A percentile compares a stretch with the other conserved stretches of the same genome.
Conservation (phyloP, 495 filamentous ascomycete genomes). For the Podospora australis region DNA sequence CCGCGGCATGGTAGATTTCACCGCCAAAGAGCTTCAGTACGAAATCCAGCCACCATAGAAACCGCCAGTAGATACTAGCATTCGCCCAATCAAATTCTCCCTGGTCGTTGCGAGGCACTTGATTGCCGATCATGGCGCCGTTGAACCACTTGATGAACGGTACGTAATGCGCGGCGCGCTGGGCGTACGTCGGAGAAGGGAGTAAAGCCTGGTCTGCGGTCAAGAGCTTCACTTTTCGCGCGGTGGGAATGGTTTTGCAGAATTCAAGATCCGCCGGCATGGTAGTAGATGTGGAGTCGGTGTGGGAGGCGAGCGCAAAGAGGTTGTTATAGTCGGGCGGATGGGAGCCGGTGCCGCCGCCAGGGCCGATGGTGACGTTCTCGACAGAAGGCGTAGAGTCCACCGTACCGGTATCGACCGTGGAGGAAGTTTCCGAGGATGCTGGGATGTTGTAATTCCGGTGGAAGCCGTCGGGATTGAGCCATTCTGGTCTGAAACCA, state of each 20-base stretch:
- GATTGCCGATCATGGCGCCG: slow-evolving; percentile 72
- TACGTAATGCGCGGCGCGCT: slow-evolving; percentile 55
- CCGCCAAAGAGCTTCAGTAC: slow-evolving; percentile 43
- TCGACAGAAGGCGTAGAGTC: slow-evolving; percentile 46
- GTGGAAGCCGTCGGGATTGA: slow-evolving; percentile 19
- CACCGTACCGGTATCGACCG: slow-evolving; percentile 42
- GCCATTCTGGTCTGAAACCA: slow-evolving; percentile 8
- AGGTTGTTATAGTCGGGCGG: background rate
- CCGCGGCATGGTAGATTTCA: slow-evolving; percentile 37
- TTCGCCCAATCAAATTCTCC: slow-evolving; percentile 72
- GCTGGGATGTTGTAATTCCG: too few species aligned
- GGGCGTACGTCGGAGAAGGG: slow-evolving; percentile 51
- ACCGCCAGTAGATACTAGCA: slow-evolving; percentile 72
- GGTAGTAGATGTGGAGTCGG: background rate
- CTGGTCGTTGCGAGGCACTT: slow-evolving; percentile 66
- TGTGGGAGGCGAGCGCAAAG: background rate
- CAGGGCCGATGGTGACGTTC: slow-evolving; percentile 48
- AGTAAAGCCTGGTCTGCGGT: slow-evolving; percentile 59
- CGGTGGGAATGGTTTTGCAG: slow-evolving; percentile 40
- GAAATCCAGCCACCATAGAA: slow-evolving; percentile 46
- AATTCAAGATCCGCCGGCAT: slow-evolving; percentile 23
- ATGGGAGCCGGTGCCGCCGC: background rate
- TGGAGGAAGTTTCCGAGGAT: slow-evolving; percentile 39
- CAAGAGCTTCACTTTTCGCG: slow-evolving; percentile 42
- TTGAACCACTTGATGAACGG: slow-evolving; percentile 64